Base-by-base conservation (phyloP, 148 eudicot species). In the Cornus florida region DNA sequence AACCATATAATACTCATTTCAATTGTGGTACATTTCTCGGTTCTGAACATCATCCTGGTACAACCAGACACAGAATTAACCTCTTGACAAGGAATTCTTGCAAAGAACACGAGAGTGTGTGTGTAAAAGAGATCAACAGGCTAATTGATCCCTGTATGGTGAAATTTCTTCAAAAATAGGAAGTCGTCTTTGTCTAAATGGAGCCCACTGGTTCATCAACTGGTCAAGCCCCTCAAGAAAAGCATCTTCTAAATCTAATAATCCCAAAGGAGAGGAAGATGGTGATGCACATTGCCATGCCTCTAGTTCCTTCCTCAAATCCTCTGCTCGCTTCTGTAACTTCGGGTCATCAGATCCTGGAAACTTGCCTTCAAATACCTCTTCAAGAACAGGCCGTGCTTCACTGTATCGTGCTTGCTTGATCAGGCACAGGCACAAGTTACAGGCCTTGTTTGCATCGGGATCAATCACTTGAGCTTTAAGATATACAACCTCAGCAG, bases 381-480 rank as follows among this genome's bases (percentile, higher is more conserved):
- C 83, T 43, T 75, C 79, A 38, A 88, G 83, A 67, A 88, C 77
- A n/a, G 53, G 41, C 16, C 74, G 70, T 33, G 91, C 87, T 81
- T 86, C 88, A 0, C 20, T 22, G 64, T 70, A 79, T 67, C 74
- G 64, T 4, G 24, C 75, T 77, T 86, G 91, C 81, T 84, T 89
- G 3, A 83, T 74, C 2, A 89, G 82, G 75, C 88, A 86, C 19
- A 76, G 57, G 68, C 88, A 81, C 78, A 89, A 71, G 74, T 89
- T 89, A 78, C 87, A 89, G 78, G 89, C 89, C 50, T 86, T 89
- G 80, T 89, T 89, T 68, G 86, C 83, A 76, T 89, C 91, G 2
- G 91, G 89, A 60, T 86, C 91, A 6, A 86, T 81, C 80, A 76
- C 22, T 39, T 84, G 91, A 20, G 89, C 89, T 77, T 86, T 86